Conservation (phyloP, 2,329 filamentous ascomycete genomes). For the Cordyceps cicadae region DNA sequence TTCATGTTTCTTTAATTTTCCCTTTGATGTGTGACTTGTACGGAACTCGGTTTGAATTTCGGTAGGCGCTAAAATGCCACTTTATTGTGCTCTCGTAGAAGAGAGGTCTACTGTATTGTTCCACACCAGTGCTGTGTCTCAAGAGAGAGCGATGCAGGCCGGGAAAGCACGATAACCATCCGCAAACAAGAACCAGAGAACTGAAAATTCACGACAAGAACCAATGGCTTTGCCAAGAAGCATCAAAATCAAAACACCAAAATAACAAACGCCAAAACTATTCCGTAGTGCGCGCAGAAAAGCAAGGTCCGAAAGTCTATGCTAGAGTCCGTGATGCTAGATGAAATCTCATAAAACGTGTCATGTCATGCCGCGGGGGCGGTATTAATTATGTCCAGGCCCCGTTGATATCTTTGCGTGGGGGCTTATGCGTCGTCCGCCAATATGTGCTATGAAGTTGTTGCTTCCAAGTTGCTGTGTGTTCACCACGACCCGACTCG, state of each 20-base stretch:
- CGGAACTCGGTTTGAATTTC: background rate
- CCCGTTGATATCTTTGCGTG: constrained; percentile 9
- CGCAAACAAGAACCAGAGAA: constrained; percentile 3
- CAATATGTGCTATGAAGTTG: constrained; percentile 11
- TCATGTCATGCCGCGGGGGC: constrained; percentile 20
- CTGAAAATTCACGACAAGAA: background rate
- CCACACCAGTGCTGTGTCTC: background rate
- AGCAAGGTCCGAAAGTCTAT: constrained; percentile 28
- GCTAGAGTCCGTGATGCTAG: constrained; percentile 25
- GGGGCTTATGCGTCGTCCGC: background rate
- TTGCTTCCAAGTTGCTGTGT: background rate
- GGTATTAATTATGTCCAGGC: background rate
- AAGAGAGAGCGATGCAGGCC: constrained; percentile 22
- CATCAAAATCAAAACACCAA: background rate
- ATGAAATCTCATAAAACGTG: constrained; percentile 22
- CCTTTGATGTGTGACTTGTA: background rate
- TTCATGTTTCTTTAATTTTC: too few species aligned
- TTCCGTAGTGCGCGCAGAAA: constrained; percentile 21
- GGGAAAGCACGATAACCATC: constrained; percentile 18
- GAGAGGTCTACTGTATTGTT: constrained; percentile 1
- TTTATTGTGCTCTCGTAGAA: background rate
- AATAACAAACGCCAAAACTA: constrained; percentile 25
- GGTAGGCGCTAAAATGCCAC: background rate
- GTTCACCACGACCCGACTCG: constrained; percentile 54
- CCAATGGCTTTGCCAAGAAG: background rate